Evolutionary conservation across 495 filamentous ascomycete genomes (phyloP).

Genomic region (Trichoderma reesei): DNA sequence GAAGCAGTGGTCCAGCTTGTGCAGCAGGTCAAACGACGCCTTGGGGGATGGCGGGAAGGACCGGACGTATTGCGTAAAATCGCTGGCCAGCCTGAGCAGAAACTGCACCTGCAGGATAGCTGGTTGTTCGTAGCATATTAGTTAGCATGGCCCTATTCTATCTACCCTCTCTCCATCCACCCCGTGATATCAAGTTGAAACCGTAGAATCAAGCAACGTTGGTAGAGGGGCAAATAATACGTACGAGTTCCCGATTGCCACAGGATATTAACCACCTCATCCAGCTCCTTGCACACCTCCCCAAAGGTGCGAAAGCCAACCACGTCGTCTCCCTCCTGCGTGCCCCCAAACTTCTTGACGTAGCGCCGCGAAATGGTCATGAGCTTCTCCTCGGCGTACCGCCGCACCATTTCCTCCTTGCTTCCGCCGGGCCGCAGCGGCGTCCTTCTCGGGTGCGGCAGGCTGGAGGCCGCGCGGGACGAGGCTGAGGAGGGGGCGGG

Average conservation of each 20-base stretch:
- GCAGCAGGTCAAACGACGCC: slow-evolving; percentile 55
- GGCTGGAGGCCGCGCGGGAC: slow-evolving; percentile 27
- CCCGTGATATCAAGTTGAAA: no score
- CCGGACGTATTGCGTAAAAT: slow-evolving; percentile 54
- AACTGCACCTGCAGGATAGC: slow-evolving; percentile 77
- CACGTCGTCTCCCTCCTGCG: slow-evolving; percentile 42
- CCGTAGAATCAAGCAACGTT: no score
- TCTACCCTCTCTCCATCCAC: no score
- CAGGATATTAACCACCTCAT: slow-evolving; percentile 60
- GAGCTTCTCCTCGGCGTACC: slow-evolving; percentile 55
- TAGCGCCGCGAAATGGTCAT: slow-evolving; percentile 57
- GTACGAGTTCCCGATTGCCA: slow-evolving; percentile 78
- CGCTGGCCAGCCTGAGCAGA: slow-evolving; percentile 63
- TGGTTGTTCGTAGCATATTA: slow-evolving; percentile 20
- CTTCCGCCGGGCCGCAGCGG: slow-evolving; percentile 59
- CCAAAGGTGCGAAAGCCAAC: slow-evolving; percentile 58
- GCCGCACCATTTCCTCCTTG: slow-evolving; percentile 68
- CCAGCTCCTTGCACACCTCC: slow-evolving; percentile 61
- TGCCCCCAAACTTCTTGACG: slow-evolving; percentile 59
- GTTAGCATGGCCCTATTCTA: not conserved
- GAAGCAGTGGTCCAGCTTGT: slow-evolving; percentile 72
- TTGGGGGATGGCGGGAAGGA: slow-evolving; percentile 57
- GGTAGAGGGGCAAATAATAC: slow-evolving; percentile 20
- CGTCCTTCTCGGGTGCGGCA: slow-evolving; percentile 55
- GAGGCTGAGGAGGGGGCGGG: slow-evolving; percentile 46